Evolutionary conservation across 2,329 filamentous ascomycete genomes (phyloP).

Genomic region (Ophiostoma pallidulum): DNA sequence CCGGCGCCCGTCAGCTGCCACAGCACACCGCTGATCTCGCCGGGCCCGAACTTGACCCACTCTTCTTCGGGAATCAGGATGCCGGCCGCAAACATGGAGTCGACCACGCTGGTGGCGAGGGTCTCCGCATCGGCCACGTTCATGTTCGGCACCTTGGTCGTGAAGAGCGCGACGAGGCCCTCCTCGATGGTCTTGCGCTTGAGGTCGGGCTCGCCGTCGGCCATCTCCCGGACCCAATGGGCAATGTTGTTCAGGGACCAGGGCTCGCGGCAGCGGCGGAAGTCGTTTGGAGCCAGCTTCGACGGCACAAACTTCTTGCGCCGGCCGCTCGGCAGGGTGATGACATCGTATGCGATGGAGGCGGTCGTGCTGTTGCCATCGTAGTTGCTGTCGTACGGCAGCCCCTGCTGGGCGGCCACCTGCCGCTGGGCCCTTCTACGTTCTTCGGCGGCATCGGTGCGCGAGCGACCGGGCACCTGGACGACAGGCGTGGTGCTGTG

Average conservation of each 20-base stretch:
- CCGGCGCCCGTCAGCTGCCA: slow-evolving; percentile 88
- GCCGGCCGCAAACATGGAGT: slow-evolving; percentile 67
- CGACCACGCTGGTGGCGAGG: slow-evolving; percentile 66
- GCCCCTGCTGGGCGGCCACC: slow-evolving; percentile 38
- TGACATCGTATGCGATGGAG: slow-evolving; percentile 64
- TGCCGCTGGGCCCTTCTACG: slow-evolving; percentile 46
- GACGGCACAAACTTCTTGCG: slow-evolving; percentile 74
- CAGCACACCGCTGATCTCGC: slow-evolving; percentile 75
- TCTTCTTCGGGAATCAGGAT: slow-evolving; percentile 85
- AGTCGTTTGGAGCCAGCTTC: slow-evolving; percentile 72
- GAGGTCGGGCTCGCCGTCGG: slow-evolving; percentile 82
- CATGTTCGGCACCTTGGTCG: slow-evolving; percentile 93
- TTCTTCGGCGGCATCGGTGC: slow-evolving; percentile 81
- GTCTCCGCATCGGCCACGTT: slow-evolving; percentile 94
- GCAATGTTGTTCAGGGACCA: slow-evolving; percentile 90
- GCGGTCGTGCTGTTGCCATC: slow-evolving; percentile 44
- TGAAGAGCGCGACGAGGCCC: slow-evolving; percentile 80
- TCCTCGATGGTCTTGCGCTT: slow-evolving; percentile 79
- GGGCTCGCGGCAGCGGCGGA: slow-evolving; percentile 75
- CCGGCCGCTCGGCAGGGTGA: slow-evolving; percentile 65
- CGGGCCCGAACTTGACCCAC: slow-evolving; percentile 87
- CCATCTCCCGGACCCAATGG: slow-evolving; percentile 77
- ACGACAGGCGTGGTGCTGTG: slow-evolving; percentile 73
- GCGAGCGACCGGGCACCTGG: slow-evolving; percentile 76
- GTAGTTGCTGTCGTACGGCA: slow-evolving; percentile 44